Base-by-base conservation (phyloP, 2,329 filamentous ascomycete genomes). In the Botrytis elliptica region DNA sequence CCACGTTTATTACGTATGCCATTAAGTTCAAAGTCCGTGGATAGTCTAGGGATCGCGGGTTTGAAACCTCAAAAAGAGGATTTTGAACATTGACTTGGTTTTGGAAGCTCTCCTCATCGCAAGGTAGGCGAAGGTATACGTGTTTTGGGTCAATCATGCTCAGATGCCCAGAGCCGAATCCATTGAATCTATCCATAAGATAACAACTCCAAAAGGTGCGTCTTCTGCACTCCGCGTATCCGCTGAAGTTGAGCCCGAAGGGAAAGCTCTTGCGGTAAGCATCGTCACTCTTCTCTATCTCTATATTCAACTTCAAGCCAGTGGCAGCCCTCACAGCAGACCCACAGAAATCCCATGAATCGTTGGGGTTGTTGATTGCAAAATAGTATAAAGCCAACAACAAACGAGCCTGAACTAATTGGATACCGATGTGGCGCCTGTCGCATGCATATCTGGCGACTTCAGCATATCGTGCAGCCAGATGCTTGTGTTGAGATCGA, bases 121-220 rank as follows among this genome's bases (percentile, higher is more conserved):
- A 89, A 4, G 92, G 92, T 8, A 94, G 84, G 70, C 89, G 88
- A 20, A 92, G 84, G 78, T 91, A 91, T 60, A 92, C 87, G 74
- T 93, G 89, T 75, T 91, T 87, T 7, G 88, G 84, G 66, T 89
- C 87, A 74, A 93, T 85, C 75, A 88, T 86, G 66, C 85, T 88
- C 10, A 85, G 82, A 2, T 86, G 85, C 3, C 85, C 84, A 1
- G 86, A 86, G 70, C 86, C 89, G 74, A 89, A 86, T 22, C 87
- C 87, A 66, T 88, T 89, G 75, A 91, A 88, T 66, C 90, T 87
- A 82, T 94, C 92, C 81, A 92, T 86, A 77, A 93, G 83, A 77
- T 91, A 92, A 70, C 89, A 87, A 42, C 89, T 88, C 91, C 91
- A 94, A 78, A 93, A 91, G 0, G 91, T 93, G 73, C 92, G 86